These are phyloP conservation scores for Marchantia paleacea DNA, from an alignment of 225 moss, liverwort and hornwort genomes.

Conservation along the genomic window DNA sequence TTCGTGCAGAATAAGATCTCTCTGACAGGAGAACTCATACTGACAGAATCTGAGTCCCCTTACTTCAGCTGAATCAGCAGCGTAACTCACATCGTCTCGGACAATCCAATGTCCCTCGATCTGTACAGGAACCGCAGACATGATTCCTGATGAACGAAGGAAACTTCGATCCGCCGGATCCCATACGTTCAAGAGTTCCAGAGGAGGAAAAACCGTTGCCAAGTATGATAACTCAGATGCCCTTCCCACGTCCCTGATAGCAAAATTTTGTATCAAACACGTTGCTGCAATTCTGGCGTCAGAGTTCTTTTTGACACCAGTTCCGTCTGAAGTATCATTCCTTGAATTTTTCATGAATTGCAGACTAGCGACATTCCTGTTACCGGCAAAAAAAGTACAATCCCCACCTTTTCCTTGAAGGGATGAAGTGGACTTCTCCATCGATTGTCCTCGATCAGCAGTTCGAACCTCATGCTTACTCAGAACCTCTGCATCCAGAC, in stretches of 20 bases:
- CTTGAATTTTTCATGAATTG: too few species aligned
- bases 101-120: neutral
- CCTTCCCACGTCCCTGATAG: neutral
- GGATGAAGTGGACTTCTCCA: neutral
- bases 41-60: neutral
- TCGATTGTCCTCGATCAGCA: neutral
- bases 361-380: too few species aligned
- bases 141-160: neutral
- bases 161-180: neutral
- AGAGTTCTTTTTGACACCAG: too few species aligned
- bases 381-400: neutral
- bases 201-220: conserved; percentile 3
- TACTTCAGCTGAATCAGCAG: neutral
- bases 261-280: too few species aligned
- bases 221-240: conserved; percentile 1
- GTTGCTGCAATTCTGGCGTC: too few species aligned
- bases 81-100: neutral
- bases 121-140: neutral
- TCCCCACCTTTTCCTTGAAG: neutral
- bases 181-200: neutral
- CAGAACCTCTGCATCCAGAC: too few species aligned
- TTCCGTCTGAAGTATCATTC: too few species aligned
- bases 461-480: neutral
- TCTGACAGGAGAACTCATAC: neutral
- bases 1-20: neutral